Evolutionary conservation across 345 rosid genomes (phyloP), one percentile per base, ranked within the genome.

Genomic region (Orychophragmus violaceus): DNA sequence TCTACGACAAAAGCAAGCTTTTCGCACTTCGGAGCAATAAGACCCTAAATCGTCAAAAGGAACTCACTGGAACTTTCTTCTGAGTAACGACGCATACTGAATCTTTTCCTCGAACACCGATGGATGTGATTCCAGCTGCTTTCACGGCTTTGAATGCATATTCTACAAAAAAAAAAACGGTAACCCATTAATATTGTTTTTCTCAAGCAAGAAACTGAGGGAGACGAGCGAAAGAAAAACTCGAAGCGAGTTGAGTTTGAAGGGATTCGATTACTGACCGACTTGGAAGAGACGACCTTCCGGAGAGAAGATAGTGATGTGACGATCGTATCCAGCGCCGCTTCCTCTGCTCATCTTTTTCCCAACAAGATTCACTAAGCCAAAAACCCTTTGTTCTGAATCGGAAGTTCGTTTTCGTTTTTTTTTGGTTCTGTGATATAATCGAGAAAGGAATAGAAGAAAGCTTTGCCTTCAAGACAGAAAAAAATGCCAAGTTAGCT

Each of bases 141-240:
- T 91, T 94, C 37, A 94, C 97, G 18, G 99, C 99, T 83, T 94
- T 94, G 68, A 94, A 94, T 23, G 97, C 97, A 78, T 94, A 94
- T 66, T 94, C n/a, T n/a, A n/a, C n/a, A n/a, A n/a, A n/a, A n/a
- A 71, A 57, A 13, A 60, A 70, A 45, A 14, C 59, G 62, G 13
- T 29, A 50, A 27, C 35, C 5, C n/a, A 37, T 4, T 63, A 8
- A 2, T 39, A 13, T 48, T 59, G 62, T 8, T 55, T 33, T 46
- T 36, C 14, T 0, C 8, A 27, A 41, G 13, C 29, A 6, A 27
- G 6, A 8, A 33, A 22, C 54, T 10, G 3, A 52, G 7, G 5
- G 7, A 27, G 36, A 51, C 35, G 14, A 36, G 12, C 19, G 35
- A 50, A 11, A 22, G n/a, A 8, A 5, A n/a, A n/a, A n/a, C n/a